Percentiles rank a stretch among this genome's conserved stretches.
phyloP scores from a whole-genome alignment of 345 rosid species.

The Noccaea bulbosa region DNA sequence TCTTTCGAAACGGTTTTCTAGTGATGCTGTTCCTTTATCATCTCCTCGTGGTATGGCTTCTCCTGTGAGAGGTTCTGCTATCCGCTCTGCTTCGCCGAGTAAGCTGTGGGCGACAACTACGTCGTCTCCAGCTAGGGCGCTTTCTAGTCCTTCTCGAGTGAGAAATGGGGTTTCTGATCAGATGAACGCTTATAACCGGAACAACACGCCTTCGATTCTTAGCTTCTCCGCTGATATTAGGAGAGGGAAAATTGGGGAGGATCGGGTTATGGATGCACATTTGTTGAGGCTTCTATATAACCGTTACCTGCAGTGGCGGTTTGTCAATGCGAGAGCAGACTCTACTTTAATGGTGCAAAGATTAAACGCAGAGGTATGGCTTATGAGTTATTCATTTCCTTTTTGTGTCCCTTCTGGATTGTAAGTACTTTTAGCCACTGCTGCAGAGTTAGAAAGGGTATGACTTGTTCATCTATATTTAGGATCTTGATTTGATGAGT shows the following conservation, averaged over 20 bases:
- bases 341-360: slow-evolving; percentile 64
- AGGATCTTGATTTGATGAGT: slow-evolving; percentile 4
- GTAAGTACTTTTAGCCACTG: slow-evolving; percentile 10
- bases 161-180: slow-evolving; percentile 49
- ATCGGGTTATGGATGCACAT: slow-evolving; percentile 75
- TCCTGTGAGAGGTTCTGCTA: slow-evolving; percentile 63
- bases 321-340: slow-evolving; percentile 87
- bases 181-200: slow-evolving; percentile 52
- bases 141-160: slow-evolving; percentile 61
- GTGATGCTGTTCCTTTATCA: slow-evolving; percentile 55
- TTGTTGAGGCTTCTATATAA: slow-evolving; percentile 79
- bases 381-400: not conserved
- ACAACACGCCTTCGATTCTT: slow-evolving; percentile 59
- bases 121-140: slow-evolving; percentile 47
- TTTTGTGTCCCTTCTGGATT: slow-evolving; percentile 15
- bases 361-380: slow-evolving; percentile 77
- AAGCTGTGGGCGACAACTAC: slow-evolving; percentile 54
- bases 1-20: slow-evolving; percentile 74
- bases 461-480: slow-evolving; percentile 5
- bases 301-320: slow-evolving; percentile 85
- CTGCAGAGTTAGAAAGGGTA: slow-evolving; percentile 2
- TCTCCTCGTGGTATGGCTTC: slow-evolving; percentile 84
- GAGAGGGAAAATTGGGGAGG: slow-evolving; percentile 82
- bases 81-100: slow-evolving; percentile 55
- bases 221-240: slow-evolving; percentile 86